phyloP scores from a whole-genome alignment of 2,329 filamentous ascomycete species.

The Peltaster fructicola region DNA sequence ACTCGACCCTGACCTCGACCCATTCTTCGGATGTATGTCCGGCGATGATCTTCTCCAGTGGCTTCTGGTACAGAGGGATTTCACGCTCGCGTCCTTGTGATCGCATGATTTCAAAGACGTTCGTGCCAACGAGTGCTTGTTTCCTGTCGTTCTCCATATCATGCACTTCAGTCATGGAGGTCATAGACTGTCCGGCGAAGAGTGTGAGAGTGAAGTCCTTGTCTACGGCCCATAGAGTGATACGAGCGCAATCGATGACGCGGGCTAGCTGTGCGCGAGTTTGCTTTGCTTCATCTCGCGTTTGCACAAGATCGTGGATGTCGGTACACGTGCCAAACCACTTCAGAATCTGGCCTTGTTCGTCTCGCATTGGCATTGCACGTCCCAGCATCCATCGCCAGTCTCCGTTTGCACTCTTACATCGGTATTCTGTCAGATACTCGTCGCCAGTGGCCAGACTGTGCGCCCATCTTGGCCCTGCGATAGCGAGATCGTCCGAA shows the following conservation, averaged over 20 bases:
- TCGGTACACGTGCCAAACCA: slow-evolving; percentile 74
- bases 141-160: slow-evolving; percentile 5
- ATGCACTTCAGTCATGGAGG: no score
- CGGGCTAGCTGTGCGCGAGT: slow-evolving; percentile 53
- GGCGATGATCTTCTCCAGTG: slow-evolving; percentile 47
- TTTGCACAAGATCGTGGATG: slow-evolving; percentile 55
- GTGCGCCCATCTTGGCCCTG: slow-evolving; percentile 40
- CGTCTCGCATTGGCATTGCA: slow-evolving; percentile 49
- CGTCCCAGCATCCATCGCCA: slow-evolving; percentile 68
- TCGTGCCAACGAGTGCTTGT: slow-evolving; percentile 33
- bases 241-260: slow-evolving; percentile 57
- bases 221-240: slow-evolving; percentile 60
- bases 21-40: slow-evolving; percentile 43
- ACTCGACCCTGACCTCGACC: slow-evolving; percentile 41
- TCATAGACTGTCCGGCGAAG: slow-evolving; percentile 45
- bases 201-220: slow-evolving; percentile 43
- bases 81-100: slow-evolving; percentile 15
- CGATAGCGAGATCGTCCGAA: slow-evolving; percentile 47
- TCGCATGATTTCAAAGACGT: slow-evolving; percentile 46
- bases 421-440: slow-evolving; percentile 55
- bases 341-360: slow-evolving; percentile 51
- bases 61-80: slow-evolving; percentile 29
- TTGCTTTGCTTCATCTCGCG: slow-evolving; percentile 46
- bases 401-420: slow-evolving; percentile 45
- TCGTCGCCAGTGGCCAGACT: slow-evolving; percentile 49